Evolutionary conservation across 352 stramenopile genomes (phyloP), one percentile per base, ranked within the genome.

Genomic region (Globisporangium cederbergense): DNA sequence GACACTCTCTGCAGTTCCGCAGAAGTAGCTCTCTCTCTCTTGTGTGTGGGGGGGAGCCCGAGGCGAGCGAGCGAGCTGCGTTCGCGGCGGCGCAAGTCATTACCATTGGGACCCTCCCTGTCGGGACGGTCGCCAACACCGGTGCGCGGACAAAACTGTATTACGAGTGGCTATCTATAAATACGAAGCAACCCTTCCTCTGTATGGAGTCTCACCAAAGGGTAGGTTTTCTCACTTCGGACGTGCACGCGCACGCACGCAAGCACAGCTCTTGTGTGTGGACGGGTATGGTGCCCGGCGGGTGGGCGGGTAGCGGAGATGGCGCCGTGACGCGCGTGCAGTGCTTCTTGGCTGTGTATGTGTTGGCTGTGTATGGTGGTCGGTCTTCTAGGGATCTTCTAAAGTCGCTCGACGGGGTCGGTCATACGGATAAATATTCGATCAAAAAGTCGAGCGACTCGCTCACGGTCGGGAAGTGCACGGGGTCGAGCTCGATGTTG

Each of bases 381-480:
- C n/a, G 49, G 38, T 46, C 9, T 16, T 45, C 11, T 11, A 30
- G 6, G 22, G 9, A 10, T 42, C 36, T 42, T 42, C 36, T 42
- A 42, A 14, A 14, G 36, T 42, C 8, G 43, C 43, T 42, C 25
- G 40, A 32, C 22, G 28, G 18, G 6, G 36, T 49, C 20, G 32
- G n/a, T 68, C 63, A 68, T 38, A 68, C 57, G 46, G 76, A 84
- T 64, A 87, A 67, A 64, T 83, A 84, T 66, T 84, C 73, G 60
- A 88, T 85, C 57, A 88, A 64, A 67, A 86, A 86, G 68, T 88
- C 79, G 45, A 88, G 70, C 45, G 79, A 86, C 65, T 88, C 79
- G 63, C 77, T 84, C 46, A 88, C 70, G 30, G 75, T 85, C 30
- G 79, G 79, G 25, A 86, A 78, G 53, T 75, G 66, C 57, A 81